Evolutionary conservation across 345 rosid genomes (phyloP).

Genomic region (Eucalyptus sp.): DNA sequence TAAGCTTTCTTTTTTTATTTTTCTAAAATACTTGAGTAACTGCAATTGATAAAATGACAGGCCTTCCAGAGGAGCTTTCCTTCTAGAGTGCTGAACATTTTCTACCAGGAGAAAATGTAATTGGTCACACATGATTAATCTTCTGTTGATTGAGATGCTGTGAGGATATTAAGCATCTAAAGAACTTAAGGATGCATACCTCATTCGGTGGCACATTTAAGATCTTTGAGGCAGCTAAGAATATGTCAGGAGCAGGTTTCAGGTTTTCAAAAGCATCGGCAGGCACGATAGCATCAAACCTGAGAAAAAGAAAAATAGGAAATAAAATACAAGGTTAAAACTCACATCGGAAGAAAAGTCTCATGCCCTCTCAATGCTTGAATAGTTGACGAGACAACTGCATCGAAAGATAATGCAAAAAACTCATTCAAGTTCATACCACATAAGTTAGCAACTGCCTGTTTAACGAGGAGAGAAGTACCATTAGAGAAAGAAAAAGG

Average conservation of each 20-base stretch:
- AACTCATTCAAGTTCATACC: neutral
- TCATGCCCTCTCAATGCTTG: neutral
- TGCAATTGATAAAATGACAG: neutral
- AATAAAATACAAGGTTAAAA: neutral
- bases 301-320: constrained; percentile 12
- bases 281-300: constrained; percentile 97
- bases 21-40: neutral
- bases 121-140: neutral
- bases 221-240: constrained; percentile 86
- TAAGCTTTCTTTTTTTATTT: neutral
- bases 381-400: neutral
- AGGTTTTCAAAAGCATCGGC: constrained; percentile 96
- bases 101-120: neutral
- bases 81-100: neutral
- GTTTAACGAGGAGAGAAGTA: neutral
- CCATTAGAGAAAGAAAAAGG: neutral
- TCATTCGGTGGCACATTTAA: constrained; percentile 64
- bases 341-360: neutral
- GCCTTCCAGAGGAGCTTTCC: neutral
- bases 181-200: constrained; percentile 22
- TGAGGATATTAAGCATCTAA: neutral
- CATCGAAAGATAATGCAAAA: neutral
- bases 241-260: constrained; percentile 97
- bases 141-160: neutral
- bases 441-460: neutral